These are phyloP conservation scores for Hypericum androsaemum DNA, from an alignment of 345 rosid species.

Conservation along the genomic window DNA sequence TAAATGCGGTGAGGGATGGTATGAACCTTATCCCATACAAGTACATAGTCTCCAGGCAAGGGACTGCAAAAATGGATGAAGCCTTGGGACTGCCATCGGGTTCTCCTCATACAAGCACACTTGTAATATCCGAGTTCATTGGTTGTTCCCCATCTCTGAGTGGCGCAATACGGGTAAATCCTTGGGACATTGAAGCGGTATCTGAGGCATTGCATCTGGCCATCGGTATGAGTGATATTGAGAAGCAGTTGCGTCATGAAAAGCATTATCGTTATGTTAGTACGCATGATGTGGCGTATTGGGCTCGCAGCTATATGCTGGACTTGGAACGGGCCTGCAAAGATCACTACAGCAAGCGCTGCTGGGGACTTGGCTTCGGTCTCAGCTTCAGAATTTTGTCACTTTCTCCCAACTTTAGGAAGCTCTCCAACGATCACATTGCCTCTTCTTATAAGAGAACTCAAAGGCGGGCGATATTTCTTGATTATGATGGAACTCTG, in stretches of 20 bases:
- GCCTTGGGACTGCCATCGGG: conserved; percentile 21
- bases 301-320: conserved; percentile 23
- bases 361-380: conserved; percentile 43
- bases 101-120: conserved; percentile 33
- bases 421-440: conserved; percentile 23
- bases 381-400: conserved; percentile 30
- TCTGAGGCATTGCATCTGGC: conserved; percentile 33
- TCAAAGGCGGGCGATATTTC: conserved; percentile 30
- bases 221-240: conserved; percentile 27
- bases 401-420: conserved; percentile 36
- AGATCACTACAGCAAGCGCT: conserved; percentile 36
- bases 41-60: conserved; percentile 39
- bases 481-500: conserved; percentile 42
- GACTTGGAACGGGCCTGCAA: conserved; percentile 37
- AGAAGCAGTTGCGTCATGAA: conserved; percentile 16
- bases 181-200: conserved; percentile 38
- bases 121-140: conserved; percentile 40
- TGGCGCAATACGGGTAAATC: conserved; percentile 44
- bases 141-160: conserved; percentile 48
- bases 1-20: conserved; percentile 43
- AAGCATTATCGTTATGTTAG: no score
- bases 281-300: no score
- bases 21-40: conserved; percentile 45
- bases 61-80: conserved; percentile 26
- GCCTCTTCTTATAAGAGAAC: conserved; percentile 27